Base-by-base conservation (phyloP, 768 basidiomycete genomes). In the Suillus subluteus region DNA sequence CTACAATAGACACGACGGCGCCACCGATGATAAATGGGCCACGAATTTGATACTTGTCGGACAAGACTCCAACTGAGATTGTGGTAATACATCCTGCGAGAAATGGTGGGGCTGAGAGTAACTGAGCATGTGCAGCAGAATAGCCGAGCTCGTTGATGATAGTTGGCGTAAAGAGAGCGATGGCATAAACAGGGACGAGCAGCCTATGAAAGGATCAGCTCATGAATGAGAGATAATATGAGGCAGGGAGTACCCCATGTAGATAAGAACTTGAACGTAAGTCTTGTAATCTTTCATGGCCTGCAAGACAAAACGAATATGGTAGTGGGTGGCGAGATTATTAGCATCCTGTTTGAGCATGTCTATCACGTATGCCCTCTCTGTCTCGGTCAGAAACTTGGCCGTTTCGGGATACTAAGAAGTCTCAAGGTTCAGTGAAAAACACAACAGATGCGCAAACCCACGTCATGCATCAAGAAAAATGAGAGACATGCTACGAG, bases 321-420 rank as follows among this genome's bases (percentile, higher is more conserved):
- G 76, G 59, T 78, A 85, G 64, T 84, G 81, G 1, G 81, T 85
- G 11, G 83, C 79, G 32, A 82, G 81, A 66, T 80, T 79, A 68
- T 81, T 81, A 2, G 77, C 72, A 62, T 86, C 85, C 59, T 81
- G 79, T 67, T 80, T 81, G 63, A 87, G 72, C 78, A 83, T 74
- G 15, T 78, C 66, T 15, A 81, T 65, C 7, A 87, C 74, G 58
- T 74, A 69, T 52, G 62, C 69, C 58, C 80, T 81, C 69, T 89
- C 87, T 2, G 69, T 64, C 11, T 80, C 77, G 13, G 80, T 83
- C 65, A 88, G 74, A 76, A 88, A 89, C 30, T 75, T 79, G 13
- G 87, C 87, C 1, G 87, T 89, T 68, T 84, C 83, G 32, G 87
- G 86, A 73, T 84, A 88, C 84, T 86, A 66, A 44, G 2, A 30